Evolutionary conservation across 768 basidiomycete genomes (phyloP), one percentile per base, ranked within the genome.

Genomic region (Pholiota molesta): DNA sequence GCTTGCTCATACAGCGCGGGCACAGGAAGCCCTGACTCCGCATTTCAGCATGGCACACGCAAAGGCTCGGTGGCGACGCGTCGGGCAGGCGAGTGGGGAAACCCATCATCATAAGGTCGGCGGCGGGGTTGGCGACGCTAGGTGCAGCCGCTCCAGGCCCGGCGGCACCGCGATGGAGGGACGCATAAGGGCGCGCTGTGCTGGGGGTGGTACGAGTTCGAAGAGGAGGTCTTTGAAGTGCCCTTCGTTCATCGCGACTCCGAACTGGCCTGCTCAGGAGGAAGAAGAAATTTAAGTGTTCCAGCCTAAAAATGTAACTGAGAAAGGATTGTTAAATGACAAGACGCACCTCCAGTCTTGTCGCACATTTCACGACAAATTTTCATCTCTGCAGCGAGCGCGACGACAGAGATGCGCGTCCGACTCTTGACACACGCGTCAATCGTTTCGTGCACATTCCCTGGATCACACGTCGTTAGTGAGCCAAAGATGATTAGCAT

Each of bases 31-130:
- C 97, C 63, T 93, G 91, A 73, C 89, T 90, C 75, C 92, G 94
- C 75, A 99, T 80, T 66, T 94, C 87, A 14, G 92, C 92, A 74
- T 99, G 97, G 71, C 97, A 99, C 7, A 88, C 93, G 70, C 97
- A 99, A 19, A 99, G 80, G 57, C 90, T 90, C 8, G 89, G 89
- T 35, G 89, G 88, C 3, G 90, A 91, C 10, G 87, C 86, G 66
- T 92, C 90, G 0, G 96, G 93, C 6, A 97, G 81, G 17, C 95
- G 88, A 16, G 92, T 94, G 1, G 97, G 97, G 75, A 99, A 99
- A 9, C 97, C 97, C 94, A 99, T 99, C 85, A 97, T 92, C 92
- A 99, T 97, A 56, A 99, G 79, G 76, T 99, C 97, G 0, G 93
- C 89, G 0, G 89, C 85, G 21, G 85, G 84, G 64, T 88, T 90